A percentile compares a stretch with the other conserved stretches of the same genome.
Conservation (phyloP, 2,329 filamentous ascomycete species). For the Phialophora verrucosa region DNA sequence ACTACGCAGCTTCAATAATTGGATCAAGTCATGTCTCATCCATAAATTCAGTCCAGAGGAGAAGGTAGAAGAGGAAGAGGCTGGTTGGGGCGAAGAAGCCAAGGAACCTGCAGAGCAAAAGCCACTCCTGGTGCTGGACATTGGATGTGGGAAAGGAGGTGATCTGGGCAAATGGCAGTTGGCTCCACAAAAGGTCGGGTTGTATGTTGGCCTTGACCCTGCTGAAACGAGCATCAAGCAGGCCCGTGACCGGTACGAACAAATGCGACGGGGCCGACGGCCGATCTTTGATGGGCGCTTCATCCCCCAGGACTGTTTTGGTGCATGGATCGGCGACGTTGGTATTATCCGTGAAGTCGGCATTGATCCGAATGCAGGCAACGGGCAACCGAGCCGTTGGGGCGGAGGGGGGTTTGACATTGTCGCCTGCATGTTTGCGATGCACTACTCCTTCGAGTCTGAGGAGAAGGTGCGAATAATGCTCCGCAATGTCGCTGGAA, state of each 20-base stretch:
- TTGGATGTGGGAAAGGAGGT: conserved; percentile 96
- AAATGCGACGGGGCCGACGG: conserved; percentile 68
- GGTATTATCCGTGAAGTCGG: conserved; percentile 84
- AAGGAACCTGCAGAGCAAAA: conserved; percentile 49
- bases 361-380: conserved; percentile 74
- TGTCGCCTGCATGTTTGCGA: conserved; percentile 98
- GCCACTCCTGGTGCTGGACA: conserved; percentile 81
- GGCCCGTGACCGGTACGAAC: conserved; percentile 79
- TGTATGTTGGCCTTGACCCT: conserved; percentile 93
- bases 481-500: conserved; percentile 88
- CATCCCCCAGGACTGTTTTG: conserved; percentile 89
- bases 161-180: conserved; percentile 96
- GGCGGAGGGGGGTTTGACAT: conserved; percentile 87
- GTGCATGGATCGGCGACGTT: conserved; percentile 79
- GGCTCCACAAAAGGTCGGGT: conserved; percentile 84
- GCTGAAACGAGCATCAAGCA: conserved; percentile 92
- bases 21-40: conserved; percentile 97
- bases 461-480: conserved; percentile 89
- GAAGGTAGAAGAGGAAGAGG: conserved; percentile 57
- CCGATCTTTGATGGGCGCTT: conserved; percentile 85
- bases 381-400: conserved; percentile 64
- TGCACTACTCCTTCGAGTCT: conserved; percentile 97
- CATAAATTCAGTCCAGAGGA: conserved; percentile 91
- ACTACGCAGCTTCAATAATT: conserved; percentile 94
- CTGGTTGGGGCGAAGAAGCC: conserved; percentile 52